Percentiles rank a stretch among this genome's conserved stretches.
Evolutionary conservation across 2,329 filamentous ascomycete genomes (phyloP).

Genomic region (Colletotrichum cuscutae): DNA sequence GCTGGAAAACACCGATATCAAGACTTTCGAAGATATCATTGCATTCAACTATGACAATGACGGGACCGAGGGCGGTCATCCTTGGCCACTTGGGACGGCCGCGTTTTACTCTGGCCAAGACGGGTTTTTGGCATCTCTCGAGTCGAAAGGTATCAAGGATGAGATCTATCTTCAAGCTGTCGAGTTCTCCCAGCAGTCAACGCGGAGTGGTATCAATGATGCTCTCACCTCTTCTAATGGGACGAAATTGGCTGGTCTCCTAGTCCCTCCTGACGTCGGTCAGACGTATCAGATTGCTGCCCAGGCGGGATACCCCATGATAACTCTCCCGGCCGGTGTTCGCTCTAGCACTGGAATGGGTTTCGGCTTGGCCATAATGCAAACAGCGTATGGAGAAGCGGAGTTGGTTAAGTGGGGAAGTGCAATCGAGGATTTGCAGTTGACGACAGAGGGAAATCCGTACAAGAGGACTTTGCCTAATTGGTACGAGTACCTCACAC

Average conservation of each 20-base stretch:
- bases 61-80: slow-evolving; percentile 73
- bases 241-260: slow-evolving; percentile 65
- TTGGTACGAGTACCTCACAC: slow-evolving; percentile 62
- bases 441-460: slow-evolving; percentile 47
- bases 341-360: slow-evolving; percentile 66
- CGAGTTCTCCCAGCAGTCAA: slow-evolving; percentile 66
- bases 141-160: slow-evolving; percentile 68
- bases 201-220: slow-evolving; percentile 76
- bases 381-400: slow-evolving; percentile 70
- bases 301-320: slow-evolving; percentile 79
- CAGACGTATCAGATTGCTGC: slow-evolving; percentile 77
- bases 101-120: slow-evolving; percentile 79
- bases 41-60: slow-evolving; percentile 72
- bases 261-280: slow-evolving; percentile 75
- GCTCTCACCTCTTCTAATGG: slow-evolving; percentile 63
- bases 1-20: slow-evolving; percentile 69
- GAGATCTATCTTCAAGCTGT: slow-evolving; percentile 76
- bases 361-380: slow-evolving; percentile 66
- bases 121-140: slow-evolving; percentile 71
- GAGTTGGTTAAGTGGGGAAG: slow-evolving; percentile 69
- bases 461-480: slow-evolving; percentile 60
- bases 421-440: slow-evolving; percentile 70
- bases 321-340: slow-evolving; percentile 74
- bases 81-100: slow-evolving; percentile 63
- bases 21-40: slow-evolving; percentile 72